Conservation (phyloP, 148 eudicot genomes). For the Vaccinium corymbosum region DNA sequence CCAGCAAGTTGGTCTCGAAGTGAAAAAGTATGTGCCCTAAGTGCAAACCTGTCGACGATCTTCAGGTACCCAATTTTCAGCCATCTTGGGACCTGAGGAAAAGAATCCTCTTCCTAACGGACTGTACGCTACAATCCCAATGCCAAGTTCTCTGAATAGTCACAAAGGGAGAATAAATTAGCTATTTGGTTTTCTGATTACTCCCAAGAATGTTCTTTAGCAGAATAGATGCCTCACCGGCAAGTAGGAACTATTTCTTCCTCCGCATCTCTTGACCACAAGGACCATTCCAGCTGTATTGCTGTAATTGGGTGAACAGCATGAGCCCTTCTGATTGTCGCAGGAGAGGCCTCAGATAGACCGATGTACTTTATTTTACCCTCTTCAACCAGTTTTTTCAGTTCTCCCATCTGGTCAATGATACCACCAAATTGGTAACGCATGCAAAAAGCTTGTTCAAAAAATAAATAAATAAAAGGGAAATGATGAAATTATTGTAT, state of each 20-base stretch:
- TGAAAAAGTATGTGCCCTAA: neutral
- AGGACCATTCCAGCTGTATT: slow-evolving; percentile 23
- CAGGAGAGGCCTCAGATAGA: slow-evolving; percentile 21
- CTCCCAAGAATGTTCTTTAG: neutral
- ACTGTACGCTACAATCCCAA: slow-evolving; percentile 22
- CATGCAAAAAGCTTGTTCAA: neutral
- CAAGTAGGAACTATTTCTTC: slow-evolving; percentile 23
- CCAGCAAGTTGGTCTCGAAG: too few species aligned
- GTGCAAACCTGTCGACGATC: slow-evolving; percentile 16
- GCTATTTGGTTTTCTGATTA: neutral
- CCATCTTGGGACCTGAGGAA: slow-evolving; percentile 5
- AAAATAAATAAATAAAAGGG: neutral
- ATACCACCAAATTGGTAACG: neutral
- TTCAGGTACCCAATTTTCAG: neutral
- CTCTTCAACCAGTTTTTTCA: neutral
- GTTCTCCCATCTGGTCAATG: slow-evolving; percentile 20
- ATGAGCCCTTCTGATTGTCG: slow-evolving; percentile 22
- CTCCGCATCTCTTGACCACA: slow-evolving; percentile 24
- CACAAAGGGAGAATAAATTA: neutral
- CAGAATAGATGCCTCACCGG: slow-evolving; percentile 13
- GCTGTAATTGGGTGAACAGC: slow-evolving; percentile 23
- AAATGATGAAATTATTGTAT: neutral
- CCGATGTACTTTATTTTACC: slow-evolving; percentile 9
- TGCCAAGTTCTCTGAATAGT: slow-evolving; percentile 20
- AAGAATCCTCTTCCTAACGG: slow-evolving; percentile 24